Base-by-base conservation (phyloP, 75 land plant species). In the Chamaecyparis obtusa region DNA sequence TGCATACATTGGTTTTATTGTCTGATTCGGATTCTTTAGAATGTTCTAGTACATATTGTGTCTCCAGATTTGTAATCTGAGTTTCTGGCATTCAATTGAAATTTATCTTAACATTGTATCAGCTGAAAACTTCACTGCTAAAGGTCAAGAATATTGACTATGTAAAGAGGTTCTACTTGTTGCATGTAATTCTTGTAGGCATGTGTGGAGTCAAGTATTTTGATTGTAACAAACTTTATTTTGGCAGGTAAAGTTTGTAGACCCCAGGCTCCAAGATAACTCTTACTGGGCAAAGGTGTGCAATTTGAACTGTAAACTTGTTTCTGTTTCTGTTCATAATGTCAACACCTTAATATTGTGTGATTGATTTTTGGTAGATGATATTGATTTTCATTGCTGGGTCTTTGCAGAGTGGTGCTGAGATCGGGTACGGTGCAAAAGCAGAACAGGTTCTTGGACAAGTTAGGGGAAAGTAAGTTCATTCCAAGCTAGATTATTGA, bases 251-350 rank as follows among this genome's bases (percentile, higher is more conserved):
- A 46, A 82, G 41, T 97, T 92, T 89, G 80, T 83, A 57, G 97
- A 97, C 88, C 89, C 93, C 11, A 92, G 92, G 87, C 93, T 97
- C 75, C 83, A 89, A 87, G 96, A 97, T 86, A 95, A 95, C 86
- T 97, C 99, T 2, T 95, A 97, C 83, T 97, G 99, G 99, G 99
- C 94, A 37, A 95, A 95, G 99, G 99, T 97, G 55, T 27, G 37
- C 35, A 32, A n/a, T 87, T 35, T 54, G 24, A 16, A 35, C 49
- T 64, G 27, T 64, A 27, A 64, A 64, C n/a, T 64, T 24, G n/a
- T 64, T 64, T 64, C 21, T 64, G 30, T 64, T 64, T 64, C 69
- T 64, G n/a, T 64, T 1, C 0, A 7, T 64, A 24, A 64, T 64
- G 69, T 24, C 27, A 64, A 60, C 74, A 43, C 33, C 57, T 11